Percentiles rank a stretch among this genome's conserved stretches.
Conservation (phyloP, 2,329 filamentous ascomycete genomes). For the Ceratocystis eucalypticola region DNA sequence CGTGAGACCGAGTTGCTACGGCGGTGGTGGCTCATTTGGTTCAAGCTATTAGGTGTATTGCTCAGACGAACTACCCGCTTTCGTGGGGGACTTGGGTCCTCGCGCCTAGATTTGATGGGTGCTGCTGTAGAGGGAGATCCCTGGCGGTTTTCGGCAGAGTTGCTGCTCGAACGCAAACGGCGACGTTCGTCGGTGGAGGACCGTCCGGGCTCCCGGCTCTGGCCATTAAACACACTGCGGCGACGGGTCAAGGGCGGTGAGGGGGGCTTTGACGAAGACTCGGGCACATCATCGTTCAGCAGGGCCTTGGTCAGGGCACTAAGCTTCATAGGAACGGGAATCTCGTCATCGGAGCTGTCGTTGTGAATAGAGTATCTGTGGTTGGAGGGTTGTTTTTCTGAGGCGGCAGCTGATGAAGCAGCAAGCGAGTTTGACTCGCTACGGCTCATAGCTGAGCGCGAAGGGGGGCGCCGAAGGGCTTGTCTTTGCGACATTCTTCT, state of each 20-base stretch:
- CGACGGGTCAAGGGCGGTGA: constrained; percentile 38
- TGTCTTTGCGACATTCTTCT: constrained; percentile 43
- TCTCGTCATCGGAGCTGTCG: constrained; percentile 91
- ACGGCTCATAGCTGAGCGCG: constrained; percentile 34
- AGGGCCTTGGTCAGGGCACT: constrained; percentile 84
- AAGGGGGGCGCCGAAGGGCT: constrained; percentile 37
- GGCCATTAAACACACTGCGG: constrained; percentile 33
- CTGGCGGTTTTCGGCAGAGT: constrained; percentile 29
- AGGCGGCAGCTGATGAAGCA: constrained; percentile 24
- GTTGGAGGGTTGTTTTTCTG: constrained; percentile 26
- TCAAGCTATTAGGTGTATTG: constrained; percentile 35
- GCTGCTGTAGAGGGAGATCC: constrained; percentile 29
- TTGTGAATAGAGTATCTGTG: constrained; percentile 42
- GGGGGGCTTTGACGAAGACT: constrained; percentile 31
- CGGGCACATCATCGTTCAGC: constrained; percentile 49
- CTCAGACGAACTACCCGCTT: constrained; percentile 47
- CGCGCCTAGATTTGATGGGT: constrained; percentile 32
- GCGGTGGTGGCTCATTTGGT: constrained; percentile 33
- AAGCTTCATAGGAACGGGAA: constrained; percentile 81
- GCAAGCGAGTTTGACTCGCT: constrained; percentile 33
- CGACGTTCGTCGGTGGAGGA: constrained; percentile 31
- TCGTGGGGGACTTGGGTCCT: constrained; percentile 39
- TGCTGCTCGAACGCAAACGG: constrained; percentile 35
- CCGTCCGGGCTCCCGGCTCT: not conserved
- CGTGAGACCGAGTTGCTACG: constrained; percentile 40